These are phyloP conservation scores for Candida qinlingensis DNA, from an alignment of 805 yeast species.

Conservation along the genomic window DNA sequence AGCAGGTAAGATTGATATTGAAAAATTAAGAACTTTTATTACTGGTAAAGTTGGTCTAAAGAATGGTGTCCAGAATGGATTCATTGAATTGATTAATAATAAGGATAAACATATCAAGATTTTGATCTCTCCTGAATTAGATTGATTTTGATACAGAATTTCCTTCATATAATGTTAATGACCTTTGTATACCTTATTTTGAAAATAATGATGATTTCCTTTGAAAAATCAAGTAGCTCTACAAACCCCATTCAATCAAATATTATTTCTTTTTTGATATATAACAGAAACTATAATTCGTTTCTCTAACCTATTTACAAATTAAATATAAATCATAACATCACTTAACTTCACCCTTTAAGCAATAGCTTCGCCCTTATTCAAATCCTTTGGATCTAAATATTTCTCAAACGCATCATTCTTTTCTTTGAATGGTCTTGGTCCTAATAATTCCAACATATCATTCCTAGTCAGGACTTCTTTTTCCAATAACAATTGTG, in stretches of 20 bases:
- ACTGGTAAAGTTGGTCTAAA: constrained; percentile 35
- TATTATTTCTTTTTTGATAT: no score
- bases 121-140: constrained; percentile 32
- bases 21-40: constrained; percentile 32
- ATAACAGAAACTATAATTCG: neutral
- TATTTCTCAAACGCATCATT: constrained; percentile 89
- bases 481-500: constrained; percentile 76
- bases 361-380: constrained; percentile 7
- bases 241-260: neutral
- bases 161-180: no score
- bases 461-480: constrained; percentile 94
- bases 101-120: constrained; percentile 44
- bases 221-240: no score
- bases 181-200: no score
- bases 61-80: constrained; percentile 38
- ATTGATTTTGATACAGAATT: neutral
- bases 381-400: constrained; percentile 29
- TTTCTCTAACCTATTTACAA: neutral
- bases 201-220: no score
- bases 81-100: constrained; percentile 35
- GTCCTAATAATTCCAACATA: constrained; percentile 83
- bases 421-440: constrained; percentile 85
- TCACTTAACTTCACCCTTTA: neutral
- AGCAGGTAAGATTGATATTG: constrained; percentile 30
- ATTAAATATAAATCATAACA: neutral